Percentiles rank a stretch among this genome's conserved stretches.
Evolutionary conservation across 2,329 filamentous ascomycete genomes (phyloP).

Genomic region (Diaporthe ilicicola): DNA sequence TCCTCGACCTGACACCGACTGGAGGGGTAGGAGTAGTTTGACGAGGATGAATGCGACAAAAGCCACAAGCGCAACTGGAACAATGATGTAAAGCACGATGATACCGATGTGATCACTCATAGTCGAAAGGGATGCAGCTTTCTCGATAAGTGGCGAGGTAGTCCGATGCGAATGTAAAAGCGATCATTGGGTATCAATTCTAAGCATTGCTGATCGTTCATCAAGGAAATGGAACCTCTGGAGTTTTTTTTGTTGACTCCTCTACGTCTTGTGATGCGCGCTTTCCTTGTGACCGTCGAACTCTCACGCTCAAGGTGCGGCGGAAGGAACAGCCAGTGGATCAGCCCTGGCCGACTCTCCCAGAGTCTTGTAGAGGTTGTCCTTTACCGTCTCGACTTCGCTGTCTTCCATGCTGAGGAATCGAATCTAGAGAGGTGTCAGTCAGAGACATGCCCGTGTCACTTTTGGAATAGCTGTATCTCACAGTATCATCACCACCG

Average conservation of each 20-base stretch:
- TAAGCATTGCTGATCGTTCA: constrained; percentile 15
- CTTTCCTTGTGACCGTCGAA: constrained; percentile 20
- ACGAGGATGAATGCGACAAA: constrained; percentile 23
- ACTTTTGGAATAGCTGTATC: constrained; percentile 39
- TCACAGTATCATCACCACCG: constrained; percentile 76
- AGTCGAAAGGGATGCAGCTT: constrained; percentile 32
- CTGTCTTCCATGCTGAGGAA: constrained; percentile 71
- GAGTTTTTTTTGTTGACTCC: constrained; percentile 14
- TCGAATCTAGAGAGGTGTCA: constrained; percentile 59
- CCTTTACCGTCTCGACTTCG: constrained; percentile 65
- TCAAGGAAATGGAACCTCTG: not conserved
- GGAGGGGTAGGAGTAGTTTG: constrained; percentile 17
- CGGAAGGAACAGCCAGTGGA: constrained; percentile 30
- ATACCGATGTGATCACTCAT: constrained; percentile 28
- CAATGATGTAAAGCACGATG: constrained; percentile 28
- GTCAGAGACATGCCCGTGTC: not conserved
- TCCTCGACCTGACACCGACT: not conserved
- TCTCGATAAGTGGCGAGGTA: constrained; percentile 6
- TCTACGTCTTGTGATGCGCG: constrained; percentile 9
- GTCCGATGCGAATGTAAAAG: constrained; percentile 12
- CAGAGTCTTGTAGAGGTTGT: constrained; percentile 64
- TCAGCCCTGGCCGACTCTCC: constrained; percentile 38
- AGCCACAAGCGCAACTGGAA: constrained; percentile 27
- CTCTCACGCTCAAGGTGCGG: constrained; percentile 6
- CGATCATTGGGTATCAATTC: constrained; percentile 33